Evolutionary conservation across 805 yeast species (phyloP).

Genomic region (Yarrowia divulgata): DNA sequence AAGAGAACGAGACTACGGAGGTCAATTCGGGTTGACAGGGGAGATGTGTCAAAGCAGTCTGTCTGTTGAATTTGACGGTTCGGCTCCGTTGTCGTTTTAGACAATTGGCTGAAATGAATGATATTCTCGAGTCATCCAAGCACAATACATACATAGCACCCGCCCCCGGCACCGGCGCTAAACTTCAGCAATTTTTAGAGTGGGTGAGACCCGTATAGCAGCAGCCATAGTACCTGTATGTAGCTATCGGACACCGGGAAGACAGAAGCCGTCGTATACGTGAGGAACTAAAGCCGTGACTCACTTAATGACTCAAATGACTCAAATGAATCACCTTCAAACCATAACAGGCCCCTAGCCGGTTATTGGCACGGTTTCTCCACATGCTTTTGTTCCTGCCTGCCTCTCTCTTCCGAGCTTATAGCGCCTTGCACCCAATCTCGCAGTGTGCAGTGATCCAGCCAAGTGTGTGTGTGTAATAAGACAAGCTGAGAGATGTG

Average conservation of each 20-base stretch:
- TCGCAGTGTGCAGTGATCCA: not conserved
- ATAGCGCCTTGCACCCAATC: constrained; percentile 22
- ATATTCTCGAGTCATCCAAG: too few relatives aligned
- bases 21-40: not conserved
- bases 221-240: not conserved
- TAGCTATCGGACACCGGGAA: not conserved
- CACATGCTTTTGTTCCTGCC: constrained; percentile 8
- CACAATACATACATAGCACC: too few relatives aligned
- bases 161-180: too few relatives aligned
- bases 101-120: too few relatives aligned
- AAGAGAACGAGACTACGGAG: not conserved
- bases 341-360: not conserved
- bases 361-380: constrained; percentile 8
- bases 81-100: too few relatives aligned
- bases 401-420: constrained; percentile 10
- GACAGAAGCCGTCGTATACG: not conserved
- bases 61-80: too few relatives aligned
- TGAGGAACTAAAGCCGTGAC: constrained; percentile 2
- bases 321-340: constrained; percentile 27
- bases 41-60: too few relatives aligned
- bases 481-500: not conserved
- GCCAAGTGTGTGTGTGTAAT: not conserved
- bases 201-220: not conserved
- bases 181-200: too few relatives aligned
- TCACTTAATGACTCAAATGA: constrained; percentile 20